phyloP scores from a whole-genome alignment of 2,329 filamentous ascomycete genomes.

The Verticillium isaacii region DNA sequence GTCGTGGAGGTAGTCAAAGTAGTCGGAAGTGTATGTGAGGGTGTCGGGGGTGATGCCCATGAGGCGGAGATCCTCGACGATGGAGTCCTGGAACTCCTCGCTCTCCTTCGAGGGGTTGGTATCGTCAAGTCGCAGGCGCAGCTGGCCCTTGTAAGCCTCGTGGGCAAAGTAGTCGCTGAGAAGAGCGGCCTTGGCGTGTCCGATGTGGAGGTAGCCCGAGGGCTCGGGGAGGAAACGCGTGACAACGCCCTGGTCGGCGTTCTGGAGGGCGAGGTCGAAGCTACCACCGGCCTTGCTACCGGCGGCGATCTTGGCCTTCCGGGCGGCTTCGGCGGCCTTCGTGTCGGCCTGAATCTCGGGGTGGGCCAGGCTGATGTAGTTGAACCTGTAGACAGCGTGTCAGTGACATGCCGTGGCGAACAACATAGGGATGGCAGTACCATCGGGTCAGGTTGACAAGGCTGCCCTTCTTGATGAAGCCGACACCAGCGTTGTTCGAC shows the following conservation, averaged over 20 bases:
- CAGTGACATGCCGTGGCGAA: not conserved
- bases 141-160: constrained; percentile 83
- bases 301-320: constrained; percentile 63
- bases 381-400: constrained; percentile 45
- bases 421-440: constrained; percentile 25
- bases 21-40: constrained; percentile 88
- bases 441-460: constrained; percentile 77
- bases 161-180: constrained; percentile 97
- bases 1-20: constrained; percentile 89
- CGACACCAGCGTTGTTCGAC: constrained; percentile 77
- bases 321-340: constrained; percentile 64
- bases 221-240: constrained; percentile 93
- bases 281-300: constrained; percentile 74
- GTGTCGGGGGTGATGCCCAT: constrained; percentile 89
- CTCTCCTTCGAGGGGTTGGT: constrained; percentile 98
- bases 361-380: constrained; percentile 75
- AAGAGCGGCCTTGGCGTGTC: constrained; percentile 88
- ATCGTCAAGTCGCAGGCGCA: constrained; percentile 92
- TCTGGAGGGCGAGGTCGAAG: constrained; percentile 83
- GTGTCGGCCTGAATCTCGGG: constrained; percentile 69
- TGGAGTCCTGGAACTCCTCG: constrained; percentile 91
- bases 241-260: constrained; percentile 83
- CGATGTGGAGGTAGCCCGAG: constrained; percentile 84
- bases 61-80: constrained; percentile 83
- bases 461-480: constrained; percentile 73